Percentiles rank a stretch among this genome's conserved stretches.
These are phyloP conservation scores for Apiospora saccharicola DNA, from an alignment of 2,329 filamentous ascomycete species.

Conservation along the genomic window DNA sequence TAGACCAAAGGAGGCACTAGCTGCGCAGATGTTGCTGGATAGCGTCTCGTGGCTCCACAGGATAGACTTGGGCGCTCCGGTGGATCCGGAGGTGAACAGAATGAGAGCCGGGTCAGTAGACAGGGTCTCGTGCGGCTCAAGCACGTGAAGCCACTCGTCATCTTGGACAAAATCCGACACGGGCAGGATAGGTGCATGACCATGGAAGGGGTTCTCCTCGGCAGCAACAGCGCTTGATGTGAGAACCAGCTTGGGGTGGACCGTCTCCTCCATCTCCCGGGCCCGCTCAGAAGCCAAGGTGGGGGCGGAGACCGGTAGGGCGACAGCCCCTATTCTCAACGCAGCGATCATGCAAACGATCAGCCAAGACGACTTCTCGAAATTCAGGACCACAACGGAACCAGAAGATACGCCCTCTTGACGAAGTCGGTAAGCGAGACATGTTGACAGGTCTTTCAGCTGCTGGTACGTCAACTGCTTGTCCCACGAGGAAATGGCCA, in stretches of 20 bases:
- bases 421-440: neutral
- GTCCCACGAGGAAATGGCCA: neutral
- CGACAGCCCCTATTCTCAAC: neutral
- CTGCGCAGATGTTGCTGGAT: neutral
- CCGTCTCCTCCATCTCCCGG: neutral
- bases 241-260: neutral
- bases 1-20: neutral
- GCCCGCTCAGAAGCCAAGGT: neutral
- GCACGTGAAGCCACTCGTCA: neutral
- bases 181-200: neutral
- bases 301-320: neutral
- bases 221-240: neutral
- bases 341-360: constrained; percentile 6
- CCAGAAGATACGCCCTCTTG: neutral
- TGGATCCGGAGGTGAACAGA: constrained; percentile 17
- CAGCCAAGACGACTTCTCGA: neutral
- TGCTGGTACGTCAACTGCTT: constrained; percentile 7
- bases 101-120: neutral
- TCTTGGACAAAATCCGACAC: neutral
- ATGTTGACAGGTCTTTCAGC: neutral
- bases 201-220: neutral
- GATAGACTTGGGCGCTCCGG: constrained; percentile 5
- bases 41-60: neutral
- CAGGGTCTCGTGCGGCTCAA: neutral
- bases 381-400: neutral